These are phyloP conservation scores for Lentinula guzmanii DNA, from an alignment of 768 basidiomycete genomes.

Conservation along the genomic window DNA sequence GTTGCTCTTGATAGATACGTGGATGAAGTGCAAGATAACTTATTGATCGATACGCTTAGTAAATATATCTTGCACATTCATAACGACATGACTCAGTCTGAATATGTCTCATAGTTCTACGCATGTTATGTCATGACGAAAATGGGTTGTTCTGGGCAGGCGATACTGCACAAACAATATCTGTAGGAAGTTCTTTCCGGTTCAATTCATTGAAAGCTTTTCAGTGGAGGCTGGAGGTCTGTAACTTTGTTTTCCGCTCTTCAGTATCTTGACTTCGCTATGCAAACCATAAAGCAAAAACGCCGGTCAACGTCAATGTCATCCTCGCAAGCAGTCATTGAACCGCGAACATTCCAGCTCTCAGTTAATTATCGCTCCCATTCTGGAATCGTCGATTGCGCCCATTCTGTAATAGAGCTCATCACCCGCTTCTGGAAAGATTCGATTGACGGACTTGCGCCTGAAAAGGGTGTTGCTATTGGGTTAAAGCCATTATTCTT, in stretches of 20 bases:
- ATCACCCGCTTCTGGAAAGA: conserved; percentile 58
- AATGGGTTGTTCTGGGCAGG: conserved; percentile 76
- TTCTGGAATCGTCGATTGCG: conserved; percentile 69
- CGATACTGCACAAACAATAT: conserved; percentile 76
- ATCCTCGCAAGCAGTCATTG: not conserved
- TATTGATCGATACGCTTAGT: conserved; percentile 61
- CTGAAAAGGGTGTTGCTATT: conserved; percentile 49
- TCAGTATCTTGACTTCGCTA: not conserved
- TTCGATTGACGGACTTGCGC: conserved; percentile 52
- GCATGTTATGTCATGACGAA: conserved; percentile 55
- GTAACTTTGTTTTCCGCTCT: not conserved
- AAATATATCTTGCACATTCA: conserved; percentile 11
- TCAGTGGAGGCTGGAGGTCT: conserved; percentile 55
- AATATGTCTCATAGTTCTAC: conserved; percentile 38
- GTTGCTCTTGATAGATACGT: conserved; percentile 43
- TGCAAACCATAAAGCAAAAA: not conserved
- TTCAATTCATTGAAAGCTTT: conserved; percentile 71
- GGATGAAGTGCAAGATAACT: conserved; percentile 70
- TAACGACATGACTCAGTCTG: not conserved
- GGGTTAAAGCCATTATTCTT: conserved; percentile 58
- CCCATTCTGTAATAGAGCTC: conserved; percentile 57
- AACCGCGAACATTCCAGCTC: conserved; percentile 22
- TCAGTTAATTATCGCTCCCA: conserved; percentile 66
- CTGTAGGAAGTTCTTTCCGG: conserved; percentile 63
- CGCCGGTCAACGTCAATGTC: not conserved